Conservation (phyloP, 2,329 filamentous ascomycete genomes). For the Albophoma yamanashiensis region DNA sequence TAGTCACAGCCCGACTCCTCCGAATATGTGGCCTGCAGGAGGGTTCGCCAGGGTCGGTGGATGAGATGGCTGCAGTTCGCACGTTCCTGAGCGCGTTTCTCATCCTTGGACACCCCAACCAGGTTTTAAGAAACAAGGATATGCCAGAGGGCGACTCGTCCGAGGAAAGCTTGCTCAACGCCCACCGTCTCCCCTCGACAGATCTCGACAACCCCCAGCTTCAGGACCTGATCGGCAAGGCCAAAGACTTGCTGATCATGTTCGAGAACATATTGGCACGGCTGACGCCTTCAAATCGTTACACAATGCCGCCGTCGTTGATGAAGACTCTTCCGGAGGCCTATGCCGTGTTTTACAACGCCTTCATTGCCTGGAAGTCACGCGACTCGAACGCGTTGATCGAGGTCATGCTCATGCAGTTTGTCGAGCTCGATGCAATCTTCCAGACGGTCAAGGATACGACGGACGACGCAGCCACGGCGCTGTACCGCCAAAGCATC, state of each 20-base stretch:
- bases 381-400: conserved; percentile 68
- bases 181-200: conserved; percentile 21
- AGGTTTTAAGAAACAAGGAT: conserved; percentile 67
- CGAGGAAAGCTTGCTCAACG: conserved; percentile 28
- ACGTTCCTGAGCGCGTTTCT: conserved; percentile 74
- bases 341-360: conserved; percentile 65
- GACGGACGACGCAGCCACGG: conserved; percentile 60
- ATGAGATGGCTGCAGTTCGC: conserved; percentile 59
- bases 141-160: conserved; percentile 41
- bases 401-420: conserved; percentile 78
- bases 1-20: conserved; percentile 55
- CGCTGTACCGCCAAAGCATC: conserved; percentile 71
- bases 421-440: conserved; percentile 74
- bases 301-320: conserved; percentile 52
- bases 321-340: conserved; percentile 54
- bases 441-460: conserved; percentile 75
- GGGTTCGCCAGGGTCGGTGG: conserved; percentile 49
- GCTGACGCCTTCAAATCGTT: conserved; percentile 54
- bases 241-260: conserved; percentile 64
- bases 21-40: conserved; percentile 61
- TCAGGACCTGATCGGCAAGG: conserved; percentile 66
- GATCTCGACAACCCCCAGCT: conserved; percentile 51
- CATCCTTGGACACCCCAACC: conserved; percentile 67
- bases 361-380: conserved; percentile 77
- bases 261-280: conserved; percentile 66